Conservation (phyloP, 2,329 filamentous ascomycete species). For the Fusarium begoniae region DNA sequence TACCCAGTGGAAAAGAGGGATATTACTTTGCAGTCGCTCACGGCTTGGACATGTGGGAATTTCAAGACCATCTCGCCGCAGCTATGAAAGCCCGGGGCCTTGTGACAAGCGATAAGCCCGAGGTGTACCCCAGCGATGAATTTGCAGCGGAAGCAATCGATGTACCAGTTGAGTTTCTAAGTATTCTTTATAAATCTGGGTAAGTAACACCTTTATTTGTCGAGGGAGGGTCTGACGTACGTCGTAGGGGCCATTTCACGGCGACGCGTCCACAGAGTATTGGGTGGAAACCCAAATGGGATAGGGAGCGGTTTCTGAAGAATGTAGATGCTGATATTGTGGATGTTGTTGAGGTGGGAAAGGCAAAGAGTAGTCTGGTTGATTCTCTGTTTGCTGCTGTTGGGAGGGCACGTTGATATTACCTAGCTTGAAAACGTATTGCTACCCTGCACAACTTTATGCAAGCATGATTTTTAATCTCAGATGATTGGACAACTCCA, state of each 20-base stretch:
- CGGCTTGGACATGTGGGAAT: not conserved
- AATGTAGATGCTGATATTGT: not conserved
- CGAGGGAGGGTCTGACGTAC: not conserved
- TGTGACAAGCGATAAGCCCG: too few relatives aligned
- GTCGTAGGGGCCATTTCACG: not conserved
- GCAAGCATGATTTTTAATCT: not conserved
- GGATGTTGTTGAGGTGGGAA: not conserved
- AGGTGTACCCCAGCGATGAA: not conserved
- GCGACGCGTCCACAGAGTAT: not conserved
- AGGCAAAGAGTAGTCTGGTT: not conserved
- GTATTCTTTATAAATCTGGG: not conserved
- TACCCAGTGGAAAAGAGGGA: not conserved
- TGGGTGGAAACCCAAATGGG: not conserved
- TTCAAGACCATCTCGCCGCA: not conserved
- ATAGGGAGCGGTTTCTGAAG: not conserved
- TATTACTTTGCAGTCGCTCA: not conserved
- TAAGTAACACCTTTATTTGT: not conserved
- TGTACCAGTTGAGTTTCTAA: not conserved
- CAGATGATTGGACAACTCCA: rapidly evolving
- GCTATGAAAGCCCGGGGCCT: not conserved
- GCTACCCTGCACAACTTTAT: rapidly evolving
- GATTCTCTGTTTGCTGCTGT: not conserved
- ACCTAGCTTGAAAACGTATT: not conserved
- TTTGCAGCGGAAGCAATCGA: not conserved
- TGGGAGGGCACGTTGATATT: not conserved